Percentiles rank a stretch among this genome's conserved stretches.
phyloP scores from a whole-genome alignment of 805 yeast species.

The Candida krabiensis region DNA sequence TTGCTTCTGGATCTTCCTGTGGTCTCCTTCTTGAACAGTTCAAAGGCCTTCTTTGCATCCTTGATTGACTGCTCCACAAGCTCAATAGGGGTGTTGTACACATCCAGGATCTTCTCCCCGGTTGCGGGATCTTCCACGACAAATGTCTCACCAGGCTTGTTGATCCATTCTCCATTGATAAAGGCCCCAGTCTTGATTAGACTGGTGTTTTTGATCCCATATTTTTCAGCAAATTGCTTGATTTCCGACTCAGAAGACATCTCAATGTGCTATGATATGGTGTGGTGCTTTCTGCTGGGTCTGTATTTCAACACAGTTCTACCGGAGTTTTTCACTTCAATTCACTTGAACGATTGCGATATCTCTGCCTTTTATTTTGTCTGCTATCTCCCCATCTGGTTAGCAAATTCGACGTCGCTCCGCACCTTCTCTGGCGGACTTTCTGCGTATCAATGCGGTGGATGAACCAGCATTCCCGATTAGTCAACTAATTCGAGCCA shows the following conservation, averaged over 20 bases:
- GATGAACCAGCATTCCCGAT: too few relatives aligned
- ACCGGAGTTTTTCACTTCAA: too few relatives aligned
- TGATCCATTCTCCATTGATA: constrained; percentile 75
- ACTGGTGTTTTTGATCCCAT: constrained; percentile 43
- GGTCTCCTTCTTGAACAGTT: constrained; percentile 45
- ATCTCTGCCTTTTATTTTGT: too few relatives aligned
- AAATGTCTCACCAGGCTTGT: constrained; percentile 46
- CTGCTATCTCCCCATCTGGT: too few relatives aligned
- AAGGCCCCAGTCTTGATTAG: constrained; percentile 59
- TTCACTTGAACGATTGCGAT: too few relatives aligned
- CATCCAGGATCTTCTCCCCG: constrained; percentile 48
- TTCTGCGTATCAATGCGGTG: too few relatives aligned
- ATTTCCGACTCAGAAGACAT: constrained; percentile 31
- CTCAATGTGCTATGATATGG: too few relatives aligned
- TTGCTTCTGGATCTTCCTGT: constrained; percentile 57
- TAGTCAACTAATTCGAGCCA: too few relatives aligned
- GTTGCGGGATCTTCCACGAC: constrained; percentile 77
- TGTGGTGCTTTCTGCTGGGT: too few relatives aligned
- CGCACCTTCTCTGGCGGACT: too few relatives aligned
- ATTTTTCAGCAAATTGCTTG: constrained; percentile 29
- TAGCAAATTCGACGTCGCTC: too few relatives aligned
- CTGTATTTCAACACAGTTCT: constrained; percentile 4
- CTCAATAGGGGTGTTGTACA: constrained; percentile 53
- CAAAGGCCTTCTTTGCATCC: constrained; percentile 55
- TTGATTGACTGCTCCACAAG: constrained; percentile 54